These are phyloP conservation scores for Physocladia obscura DNA, from an alignment of 192 early-diverging fungal species.

Conservation along the genomic window DNA sequence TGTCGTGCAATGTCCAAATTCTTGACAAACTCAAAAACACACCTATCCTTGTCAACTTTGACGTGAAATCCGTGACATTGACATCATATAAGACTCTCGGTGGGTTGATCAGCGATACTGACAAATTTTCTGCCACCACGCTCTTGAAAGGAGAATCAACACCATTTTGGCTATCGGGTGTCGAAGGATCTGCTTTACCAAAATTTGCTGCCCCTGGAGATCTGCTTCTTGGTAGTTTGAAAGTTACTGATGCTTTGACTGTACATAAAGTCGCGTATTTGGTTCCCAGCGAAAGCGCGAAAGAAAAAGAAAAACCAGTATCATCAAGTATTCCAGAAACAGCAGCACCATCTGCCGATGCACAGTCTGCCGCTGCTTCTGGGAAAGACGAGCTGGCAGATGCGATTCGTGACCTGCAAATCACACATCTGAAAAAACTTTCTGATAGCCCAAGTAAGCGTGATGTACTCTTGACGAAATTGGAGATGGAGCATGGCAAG, in stretches of 20 bases:
- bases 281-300: conserved; percentile 47
- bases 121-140: conserved; percentile 39
- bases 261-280: conserved; percentile 48
- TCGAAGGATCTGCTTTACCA: conserved; percentile 46
- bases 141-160: conserved; percentile 53
- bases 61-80: conserved; percentile 56
- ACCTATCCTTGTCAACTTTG: conserved; percentile 63
- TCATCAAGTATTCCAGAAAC: conserved; percentile 12
- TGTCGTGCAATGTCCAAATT: conserved; percentile 61
- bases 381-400: conserved; percentile 52
- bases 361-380: background rate
- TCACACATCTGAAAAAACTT: conserved; percentile 80
- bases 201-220: conserved; percentile 78
- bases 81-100: conserved; percentile 55
- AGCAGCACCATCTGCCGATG: background rate
- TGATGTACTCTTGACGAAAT: conserved; percentile 48
- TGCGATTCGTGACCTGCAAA: conserved; percentile 73
- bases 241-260: conserved; percentile 20
- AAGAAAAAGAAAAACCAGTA: conserved; percentile 43
- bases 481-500: conserved; percentile 64
- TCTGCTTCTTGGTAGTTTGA: conserved; percentile 64
- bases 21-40: conserved; percentile 75
- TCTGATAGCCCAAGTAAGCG: conserved; percentile 60
- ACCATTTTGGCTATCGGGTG: conserved; percentile 59
- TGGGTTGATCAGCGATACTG: conserved; percentile 44